Evolutionary conservation across 148 eudicot species (phyloP).

Genomic region (Vaccinium corymbosum): DNA sequence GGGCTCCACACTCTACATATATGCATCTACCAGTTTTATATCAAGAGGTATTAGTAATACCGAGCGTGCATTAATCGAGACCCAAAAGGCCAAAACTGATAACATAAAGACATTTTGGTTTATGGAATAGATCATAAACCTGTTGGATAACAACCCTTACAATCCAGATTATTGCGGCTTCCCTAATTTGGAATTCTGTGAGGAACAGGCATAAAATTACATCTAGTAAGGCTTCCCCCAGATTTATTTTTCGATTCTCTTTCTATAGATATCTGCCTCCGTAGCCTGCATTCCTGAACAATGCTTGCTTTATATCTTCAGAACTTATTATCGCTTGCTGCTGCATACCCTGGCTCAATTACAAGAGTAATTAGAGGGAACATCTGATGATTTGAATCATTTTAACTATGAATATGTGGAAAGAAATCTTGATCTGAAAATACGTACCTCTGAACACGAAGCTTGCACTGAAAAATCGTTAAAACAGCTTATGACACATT

Average conservation of each 20-base stretch:
- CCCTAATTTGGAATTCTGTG: not conserved
- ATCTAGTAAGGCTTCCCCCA: not conserved
- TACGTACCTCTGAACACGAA: conserved; percentile 44
- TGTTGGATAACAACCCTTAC: not conserved
- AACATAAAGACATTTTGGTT: not conserved
- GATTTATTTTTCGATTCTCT: not conserved
- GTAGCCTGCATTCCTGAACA: conserved; percentile 45
- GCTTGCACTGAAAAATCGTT: conserved; percentile 43
- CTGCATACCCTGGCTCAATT: conserved; percentile 25
- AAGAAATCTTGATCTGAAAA: not conserved
- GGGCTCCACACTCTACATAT: not conserved
- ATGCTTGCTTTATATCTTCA: conserved; percentile 42
- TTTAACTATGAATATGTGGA: not conserved
- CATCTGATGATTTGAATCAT: not conserved
- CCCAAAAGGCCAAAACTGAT: not conserved
- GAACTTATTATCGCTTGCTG: conserved; percentile 23
- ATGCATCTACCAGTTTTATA: not conserved
- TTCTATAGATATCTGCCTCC: conserved; percentile 41
- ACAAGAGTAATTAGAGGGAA: not conserved
- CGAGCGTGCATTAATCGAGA: not conserved
- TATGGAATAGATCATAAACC: not conserved
- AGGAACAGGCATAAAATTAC: not conserved
- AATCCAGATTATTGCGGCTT: not conserved
- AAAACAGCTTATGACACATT: conserved; percentile 47
- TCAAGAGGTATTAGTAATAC: not conserved